These are phyloP conservation scores for Ulota crispa DNA, from an alignment of 225 moss, liverwort and hornwort species.

Conservation along the genomic window DNA sequence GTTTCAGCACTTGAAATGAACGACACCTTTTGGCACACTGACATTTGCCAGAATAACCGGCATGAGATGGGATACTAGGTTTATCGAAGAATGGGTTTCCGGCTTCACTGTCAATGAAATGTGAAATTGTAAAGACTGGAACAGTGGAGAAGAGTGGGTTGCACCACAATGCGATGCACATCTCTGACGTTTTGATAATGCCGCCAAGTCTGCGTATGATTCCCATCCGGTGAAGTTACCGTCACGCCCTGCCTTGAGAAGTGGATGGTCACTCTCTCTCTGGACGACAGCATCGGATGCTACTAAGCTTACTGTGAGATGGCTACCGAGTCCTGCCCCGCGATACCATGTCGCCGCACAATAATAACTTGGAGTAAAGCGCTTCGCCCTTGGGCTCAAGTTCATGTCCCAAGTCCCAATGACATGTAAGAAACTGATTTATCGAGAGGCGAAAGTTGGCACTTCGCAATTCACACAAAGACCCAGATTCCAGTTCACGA, in stretches of 20 bases:
- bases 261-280: background rate
- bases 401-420: too few species aligned
- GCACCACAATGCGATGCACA: background rate
- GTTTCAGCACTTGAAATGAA: background rate
- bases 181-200: background rate
- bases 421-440: background rate
- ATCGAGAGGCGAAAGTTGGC: background rate
- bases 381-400: background rate
- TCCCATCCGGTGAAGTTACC: background rate
- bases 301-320: background rate
- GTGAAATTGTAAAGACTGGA: background rate
- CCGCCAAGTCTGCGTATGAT: background rate
- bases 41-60: too few species aligned
- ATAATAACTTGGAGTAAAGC: background rate
- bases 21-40: too few species aligned
- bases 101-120: background rate
- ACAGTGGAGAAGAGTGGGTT: background rate
- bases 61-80: too few species aligned
- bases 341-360: background rate
- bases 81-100: background rate
- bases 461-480: too few species aligned
- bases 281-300: background rate
- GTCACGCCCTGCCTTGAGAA: background rate
- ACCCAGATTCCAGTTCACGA: too few species aligned
- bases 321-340: background rate